Percentiles rank a stretch among this genome's conserved stretches.
phyloP scores from a whole-genome alignment of 192 early-diverging fungal genomes.

The Umbelopsis sp. region DNA sequence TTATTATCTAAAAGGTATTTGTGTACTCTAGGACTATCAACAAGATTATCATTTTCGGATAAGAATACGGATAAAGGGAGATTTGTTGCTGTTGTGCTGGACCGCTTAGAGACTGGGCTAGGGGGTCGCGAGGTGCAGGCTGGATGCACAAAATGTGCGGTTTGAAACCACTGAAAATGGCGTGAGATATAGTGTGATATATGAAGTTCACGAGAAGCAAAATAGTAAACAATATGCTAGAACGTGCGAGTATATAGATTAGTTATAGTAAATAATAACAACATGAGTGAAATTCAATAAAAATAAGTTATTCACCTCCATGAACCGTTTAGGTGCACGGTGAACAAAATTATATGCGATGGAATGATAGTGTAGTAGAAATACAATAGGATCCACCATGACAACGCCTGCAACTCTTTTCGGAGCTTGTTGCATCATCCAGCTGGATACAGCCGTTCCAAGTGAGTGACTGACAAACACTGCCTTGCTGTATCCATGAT shows the following conservation, averaged over 20 bases:
- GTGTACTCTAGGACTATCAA: conserved; percentile 35
- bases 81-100: neutral
- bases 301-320: conserved; percentile 23
- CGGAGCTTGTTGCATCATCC: conserved; percentile 56
- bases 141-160: conserved; percentile 36
- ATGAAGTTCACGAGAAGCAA: conserved; percentile 60
- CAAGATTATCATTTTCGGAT: conserved; percentile 47
- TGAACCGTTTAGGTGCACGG: conserved; percentile 36
- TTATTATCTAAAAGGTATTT: conserved; percentile 39
- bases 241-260: neutral
- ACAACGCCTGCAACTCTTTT: conserved; percentile 54
- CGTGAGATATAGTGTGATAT: conserved; percentile 63
- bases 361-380: conserved; percentile 61
- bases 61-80: conserved; percentile 43
- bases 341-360: conserved; percentile 66
- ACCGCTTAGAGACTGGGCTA: conserved; percentile 21
- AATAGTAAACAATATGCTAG: conserved; percentile 58
- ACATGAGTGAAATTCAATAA: neutral
- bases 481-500: conserved; percentile 53
- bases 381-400: conserved; percentile 69
- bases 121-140: neutral
- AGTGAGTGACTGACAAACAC: conserved; percentile 69
- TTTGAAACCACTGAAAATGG: conserved; percentile 54
- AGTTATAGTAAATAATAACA: neutral
- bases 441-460: conserved; percentile 60